Percentiles rank a stretch among this genome's conserved stretches.
Conservation (phyloP, 352 stramenopile genomes). For the Pythium apleroticum region DNA sequence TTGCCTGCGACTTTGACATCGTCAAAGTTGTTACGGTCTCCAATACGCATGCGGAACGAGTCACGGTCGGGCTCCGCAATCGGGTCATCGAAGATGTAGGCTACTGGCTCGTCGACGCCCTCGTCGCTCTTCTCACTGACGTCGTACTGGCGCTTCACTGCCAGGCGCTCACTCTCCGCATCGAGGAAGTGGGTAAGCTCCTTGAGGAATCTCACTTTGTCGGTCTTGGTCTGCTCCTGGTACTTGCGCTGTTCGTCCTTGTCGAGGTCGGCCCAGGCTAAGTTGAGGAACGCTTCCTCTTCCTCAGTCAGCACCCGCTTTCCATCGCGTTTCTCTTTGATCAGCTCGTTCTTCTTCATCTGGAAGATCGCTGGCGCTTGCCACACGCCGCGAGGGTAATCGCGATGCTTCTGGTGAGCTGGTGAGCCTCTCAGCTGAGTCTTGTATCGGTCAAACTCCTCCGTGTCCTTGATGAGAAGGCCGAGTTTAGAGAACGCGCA, state of each 20-base stretch:
- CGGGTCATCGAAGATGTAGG: conserved; percentile 76
- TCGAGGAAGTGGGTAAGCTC: conserved; percentile 60
- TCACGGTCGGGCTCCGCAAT: conserved; percentile 65
- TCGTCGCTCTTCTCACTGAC: conserved; percentile 11
- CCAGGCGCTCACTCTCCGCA: conserved; percentile 40
- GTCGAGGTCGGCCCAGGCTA: conserved; percentile 48
- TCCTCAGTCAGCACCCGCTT: conserved; percentile 30
- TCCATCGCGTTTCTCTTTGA: conserved; percentile 22
- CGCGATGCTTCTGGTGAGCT: conserved; percentile 44
- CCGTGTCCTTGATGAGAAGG: conserved; percentile 68
- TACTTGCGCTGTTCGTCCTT: conserved; percentile 50
- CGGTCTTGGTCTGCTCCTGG: conserved; percentile 36
- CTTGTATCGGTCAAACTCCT: conserved; percentile 57
- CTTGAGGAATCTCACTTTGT: conserved; percentile 53
- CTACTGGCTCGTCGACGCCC: conserved; percentile 44
- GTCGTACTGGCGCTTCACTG: conserved; percentile 57
- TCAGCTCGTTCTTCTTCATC: conserved; percentile 58
- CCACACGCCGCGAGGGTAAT: conserved; percentile 55
- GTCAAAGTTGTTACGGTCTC: conserved; percentile 26
- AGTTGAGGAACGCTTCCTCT: conserved; percentile 20
- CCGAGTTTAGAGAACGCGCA: conserved; percentile 69
- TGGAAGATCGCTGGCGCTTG: conserved; percentile 66
- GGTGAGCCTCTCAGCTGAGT: conserved; percentile 53
- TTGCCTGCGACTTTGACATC: conserved; percentile 33
- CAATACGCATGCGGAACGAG: conserved; percentile 73